Evolutionary conservation across 2,329 filamentous ascomycete species (phyloP), one percentile per base, ranked within the genome.

Genomic region (Fusarium domesticum): DNA sequence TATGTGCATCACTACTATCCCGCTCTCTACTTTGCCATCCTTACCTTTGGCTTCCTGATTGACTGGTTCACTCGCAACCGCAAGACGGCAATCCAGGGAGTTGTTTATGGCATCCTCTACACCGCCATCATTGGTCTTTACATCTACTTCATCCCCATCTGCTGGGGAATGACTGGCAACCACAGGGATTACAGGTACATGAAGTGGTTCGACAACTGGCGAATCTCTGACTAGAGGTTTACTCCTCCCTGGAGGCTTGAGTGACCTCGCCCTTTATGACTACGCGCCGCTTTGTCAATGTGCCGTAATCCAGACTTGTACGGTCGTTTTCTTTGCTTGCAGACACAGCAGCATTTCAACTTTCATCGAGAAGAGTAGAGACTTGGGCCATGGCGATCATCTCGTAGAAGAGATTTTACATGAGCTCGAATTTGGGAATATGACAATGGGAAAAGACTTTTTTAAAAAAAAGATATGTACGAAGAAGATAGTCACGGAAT

Each of bases 1-100:
- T 98, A 98, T 63, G 93, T 98, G 42, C 93, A 98, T 69, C 93
- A 98, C 74, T 98, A 98, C 76, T 98, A 97, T 69, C 93, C 93
- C 10, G 93, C 93, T 8, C 81, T 98, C 10, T 98, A 97, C 75
- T 98, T 97, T 67, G 91, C 93, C 59, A 96, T 98, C 54, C 75
- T 98, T 35, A 82, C 81, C 14, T 82, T 91, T 50, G 92, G 91
- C 42, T 98, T 98, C 77, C 79, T 90, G 56, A 71, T 87, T 43
- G 90, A 97, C 68, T 97, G 89, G 84, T 75, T 84, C 51, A 81
- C 89, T 36, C 78, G 84, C 54, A 83, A 79, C 59, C 73, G 88
- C 53, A 77, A 75, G 56, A 80, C 79, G 62, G 71, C 68, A 33
- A 60, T 89, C 20, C 83, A 88, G 67, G 81, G 80, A 67, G 75